These are phyloP conservation scores for Trypanosoma cruzi DNA, from an alignment of 208 protist genomes.

Conservation along the genomic window DNA sequence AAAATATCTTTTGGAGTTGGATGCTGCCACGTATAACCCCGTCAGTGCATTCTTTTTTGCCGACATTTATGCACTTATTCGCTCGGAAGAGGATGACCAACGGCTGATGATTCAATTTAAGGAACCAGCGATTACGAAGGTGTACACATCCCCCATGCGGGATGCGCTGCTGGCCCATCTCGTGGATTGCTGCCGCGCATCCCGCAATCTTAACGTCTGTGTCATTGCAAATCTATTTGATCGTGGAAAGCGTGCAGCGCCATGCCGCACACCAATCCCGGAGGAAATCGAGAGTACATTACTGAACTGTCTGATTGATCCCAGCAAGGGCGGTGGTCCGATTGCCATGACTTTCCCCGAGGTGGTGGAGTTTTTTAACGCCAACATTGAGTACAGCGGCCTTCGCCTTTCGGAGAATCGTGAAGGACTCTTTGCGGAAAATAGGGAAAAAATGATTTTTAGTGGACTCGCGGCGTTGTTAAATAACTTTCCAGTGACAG, in stretches of 20 bases:
- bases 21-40: slow-evolving; percentile 83
- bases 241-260: slow-evolving; percentile 71
- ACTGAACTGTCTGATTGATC: slow-evolving; percentile 66
- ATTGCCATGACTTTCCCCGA: slow-evolving; percentile 25
- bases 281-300: slow-evolving; percentile 89
- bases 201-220: slow-evolving; percentile 71
- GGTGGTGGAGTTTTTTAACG: slow-evolving; percentile 87
- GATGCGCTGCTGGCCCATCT: slow-evolving; percentile 89
- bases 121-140: slow-evolving; percentile 57
- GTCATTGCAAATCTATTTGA: slow-evolving; percentile 52
- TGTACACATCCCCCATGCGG: slow-evolving; percentile 82
- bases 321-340: slow-evolving; percentile 22
- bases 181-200: slow-evolving; percentile 72
- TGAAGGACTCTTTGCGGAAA: slow-evolving; percentile 92
- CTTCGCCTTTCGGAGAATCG: slow-evolving; percentile 86
- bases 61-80: slow-evolving; percentile 78
- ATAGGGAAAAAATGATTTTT: slow-evolving; percentile 89
- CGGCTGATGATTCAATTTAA: slow-evolving; percentile 83
- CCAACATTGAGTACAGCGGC: slow-evolving; percentile 90
- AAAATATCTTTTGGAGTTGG: slow-evolving; percentile 84
- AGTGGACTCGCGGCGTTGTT: slow-evolving; percentile 68
- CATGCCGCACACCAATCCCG: slow-evolving; percentile 43
- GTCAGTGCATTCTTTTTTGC: slow-evolving; percentile 67
- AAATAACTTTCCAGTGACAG: slow-evolving; percentile 40
- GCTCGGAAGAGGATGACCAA: slow-evolving; percentile 84